Evolutionary conservation across 441 rosid genomes (phyloP), one percentile per base, ranked within the genome.

Genomic region (Pelargonium hybrid): DNA sequence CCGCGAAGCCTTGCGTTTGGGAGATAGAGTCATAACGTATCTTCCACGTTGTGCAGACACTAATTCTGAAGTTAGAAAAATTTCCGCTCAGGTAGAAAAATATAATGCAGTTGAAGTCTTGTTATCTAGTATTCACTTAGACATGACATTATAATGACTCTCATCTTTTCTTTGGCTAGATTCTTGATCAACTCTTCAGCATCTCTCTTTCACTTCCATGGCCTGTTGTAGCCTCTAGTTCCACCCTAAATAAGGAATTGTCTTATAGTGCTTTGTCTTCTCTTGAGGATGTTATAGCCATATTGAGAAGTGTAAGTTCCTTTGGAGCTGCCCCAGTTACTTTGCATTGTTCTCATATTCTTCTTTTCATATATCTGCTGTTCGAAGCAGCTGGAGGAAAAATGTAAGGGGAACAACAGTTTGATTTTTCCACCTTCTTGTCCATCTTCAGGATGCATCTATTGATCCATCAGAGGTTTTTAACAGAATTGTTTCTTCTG

Each of bases 21-120:
- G 99, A 71, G 96, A 95, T 78, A 90, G 99, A 72, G 91, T 92
- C 70, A 89, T 92, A 56, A 83, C 80, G 74, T 95, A 95, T 85
- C 97, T 95, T 72, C 98, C 99, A 72, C 93, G 99, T 70, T 95
- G 99, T 82, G 98, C 97, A 39, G 99, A 95, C 85, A 86, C 88
- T 65, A 81, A 86, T 81, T 87, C 96, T 80, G 97, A 92, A 89
- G 93, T 95, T 75, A 87, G 98, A 78, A 95, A 95, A 84, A 54
- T 88, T 79, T 89, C 97, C 73, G 96, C 99, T 26, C 93, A 90
- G 96, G 99, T 95, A 78, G 69, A 79, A 72, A 69, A 78, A 79
- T 47, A 61, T 64, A 71, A 18, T 25, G 50, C 34, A 39, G 57
- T 66, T 54, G 18, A 52, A n/a, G 6, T 8, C 34, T 20, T 18